Evolutionary conservation across 2,329 filamentous ascomycete genomes (phyloP), one percentile per base, ranked within the genome.

Genomic region (Hymenoscyphus occultus): DNA sequence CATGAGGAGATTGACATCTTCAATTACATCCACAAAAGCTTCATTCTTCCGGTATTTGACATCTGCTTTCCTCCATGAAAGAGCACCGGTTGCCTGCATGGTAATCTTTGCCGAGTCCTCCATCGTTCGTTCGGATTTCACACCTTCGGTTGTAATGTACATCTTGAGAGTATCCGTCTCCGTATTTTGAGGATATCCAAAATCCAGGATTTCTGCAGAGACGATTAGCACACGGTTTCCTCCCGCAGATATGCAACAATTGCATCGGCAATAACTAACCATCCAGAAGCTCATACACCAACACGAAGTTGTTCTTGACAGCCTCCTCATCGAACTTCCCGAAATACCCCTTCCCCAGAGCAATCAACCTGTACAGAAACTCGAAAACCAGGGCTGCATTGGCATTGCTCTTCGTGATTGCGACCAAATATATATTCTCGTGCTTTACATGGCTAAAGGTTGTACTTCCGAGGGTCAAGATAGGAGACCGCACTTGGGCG

Each of bases 31-130:
- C 71, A 99, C 95, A 75, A 99, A 99, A 39, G 95, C 95, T 79
- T 99, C 95, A 80, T 99, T 99, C 81, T 99, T 99, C 78, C 95
- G 91, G 81, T 99, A 99, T 77, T 97, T 97, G 79, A 99, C 95
- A 78, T 98, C 94, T 66, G 94, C 91, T 75, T 96, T 91, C 72
- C 96, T 88, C 95, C 96, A 99, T 58, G 95, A 98, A 54, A 97
- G 84, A 5, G 95, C 95, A 51, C 96, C 95, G 0, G 95, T 99
- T 13, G 95, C 96, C 81, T 99, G 95, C 93, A 98, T 97, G 32
- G 95, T 99, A 78, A 99, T 99, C 77, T 94, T 95, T 71, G 93
- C 94, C 60, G 94, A 97, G 78, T 99, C 94, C 76, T 97, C 92
- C 80, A 88, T 90, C 71, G 85, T 88, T 71, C 88, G 83, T 77